A percentile compares a stretch with the other conserved stretches of the same genome.
phyloP scores from a whole-genome alignment of 1,139 yeast species.

The Pichia sp. region DNA sequence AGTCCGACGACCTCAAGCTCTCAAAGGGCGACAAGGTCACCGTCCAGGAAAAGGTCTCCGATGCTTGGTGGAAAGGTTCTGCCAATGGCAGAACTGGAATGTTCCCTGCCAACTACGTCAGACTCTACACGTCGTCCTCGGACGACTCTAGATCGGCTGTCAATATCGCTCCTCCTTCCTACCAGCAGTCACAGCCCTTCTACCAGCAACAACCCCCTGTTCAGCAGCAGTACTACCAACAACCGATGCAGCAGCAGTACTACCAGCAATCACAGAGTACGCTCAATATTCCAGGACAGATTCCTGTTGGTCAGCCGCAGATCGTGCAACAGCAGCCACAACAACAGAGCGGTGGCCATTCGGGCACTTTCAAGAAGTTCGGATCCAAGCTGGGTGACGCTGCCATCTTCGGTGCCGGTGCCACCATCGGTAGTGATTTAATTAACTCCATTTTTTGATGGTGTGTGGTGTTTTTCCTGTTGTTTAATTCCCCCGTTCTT shows the following conservation, averaged over 20 bases:
- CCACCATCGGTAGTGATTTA: conserved; percentile 84
- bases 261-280: conserved; percentile 11
- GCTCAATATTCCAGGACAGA: conserved; percentile 12
- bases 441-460: conserved; percentile 74
- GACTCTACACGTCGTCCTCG: background rate
- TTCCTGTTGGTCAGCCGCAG: conserved; percentile 15
- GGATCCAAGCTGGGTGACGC: conserved; percentile 90
- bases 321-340: conserved; percentile 12
- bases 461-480: background rate
- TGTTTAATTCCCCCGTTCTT: conserved; percentile 56
- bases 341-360: conserved; percentile 19
- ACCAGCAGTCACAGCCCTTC: conserved; percentile 15
- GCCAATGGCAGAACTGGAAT: conserved; percentile 62
- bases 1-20: conserved; percentile 37
- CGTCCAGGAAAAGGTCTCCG: conserved; percentile 69
- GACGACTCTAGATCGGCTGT: background rate
- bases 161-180: conserved; percentile 7
- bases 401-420: conserved; percentile 96
- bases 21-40: conserved; percentile 69
- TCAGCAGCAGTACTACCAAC: conserved; percentile 17
- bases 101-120: conserved; percentile 85
- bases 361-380: conserved; percentile 52
- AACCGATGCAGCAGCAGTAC: conserved; percentile 7
- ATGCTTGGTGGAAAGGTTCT: conserved; percentile 89
- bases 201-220: conserved; percentile 17